A percentile compares a stretch with the other conserved stretches of the same genome.
These are phyloP conservation scores for Sclerotinia nivalis DNA, from an alignment of 2,329 filamentous ascomycete genomes.

Conservation along the genomic window DNA sequence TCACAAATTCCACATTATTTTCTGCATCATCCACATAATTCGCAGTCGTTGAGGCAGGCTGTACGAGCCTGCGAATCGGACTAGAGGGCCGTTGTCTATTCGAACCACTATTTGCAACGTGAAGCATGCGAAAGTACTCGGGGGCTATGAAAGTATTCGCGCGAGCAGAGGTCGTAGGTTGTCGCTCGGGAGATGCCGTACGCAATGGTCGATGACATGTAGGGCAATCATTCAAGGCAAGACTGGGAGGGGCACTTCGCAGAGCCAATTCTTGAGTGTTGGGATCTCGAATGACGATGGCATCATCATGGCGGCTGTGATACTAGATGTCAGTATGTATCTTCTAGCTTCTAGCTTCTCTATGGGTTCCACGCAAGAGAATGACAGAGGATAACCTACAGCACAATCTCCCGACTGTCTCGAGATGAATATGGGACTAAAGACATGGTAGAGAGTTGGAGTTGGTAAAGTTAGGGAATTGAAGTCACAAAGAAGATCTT, in stretches of 20 bases:
- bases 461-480: neutral
- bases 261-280: constrained; percentile 83
- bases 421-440: constrained; percentile 74
- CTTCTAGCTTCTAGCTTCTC: neutral
- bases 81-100: constrained; percentile 50
- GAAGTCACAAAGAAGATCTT: constrained; percentile 15
- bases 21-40: constrained; percentile 35
- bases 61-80: constrained; percentile 52
- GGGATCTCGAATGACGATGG: constrained; percentile 88
- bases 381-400: constrained; percentile 56
- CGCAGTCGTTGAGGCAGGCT: constrained; percentile 36
- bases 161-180: constrained; percentile 43
- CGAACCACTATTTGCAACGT: constrained; percentile 52
- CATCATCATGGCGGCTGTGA: constrained; percentile 82
- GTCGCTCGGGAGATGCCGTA: constrained; percentile 53
- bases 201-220: constrained; percentile 42
- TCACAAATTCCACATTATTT: constrained; percentile 49
- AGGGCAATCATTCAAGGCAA: constrained; percentile 74
- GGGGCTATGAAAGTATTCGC: constrained; percentile 73
- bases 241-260: constrained; percentile 56
- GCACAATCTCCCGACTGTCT: constrained; percentile 75
- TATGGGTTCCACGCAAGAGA: too few relatives aligned
- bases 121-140: constrained; percentile 94
- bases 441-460: constrained; percentile 51
- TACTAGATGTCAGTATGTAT: constrained; percentile 26